Conservation (phyloP, 768 basidiomycete species). For the Termitomyces sp. region DNA sequence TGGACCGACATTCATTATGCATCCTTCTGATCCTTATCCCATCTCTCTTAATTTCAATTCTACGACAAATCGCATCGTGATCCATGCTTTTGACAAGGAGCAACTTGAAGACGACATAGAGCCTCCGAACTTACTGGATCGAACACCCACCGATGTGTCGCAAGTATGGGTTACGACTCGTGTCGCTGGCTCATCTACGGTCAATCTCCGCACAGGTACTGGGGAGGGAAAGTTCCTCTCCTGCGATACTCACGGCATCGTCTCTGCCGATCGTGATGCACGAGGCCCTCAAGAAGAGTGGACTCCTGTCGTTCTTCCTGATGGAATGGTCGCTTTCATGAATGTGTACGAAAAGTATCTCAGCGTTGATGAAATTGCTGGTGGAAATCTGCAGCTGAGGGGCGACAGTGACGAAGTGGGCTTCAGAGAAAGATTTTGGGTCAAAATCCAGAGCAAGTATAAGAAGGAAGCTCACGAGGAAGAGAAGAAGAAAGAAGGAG, state of each 20-base stretch:
- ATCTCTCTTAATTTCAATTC: conserved; percentile 76
- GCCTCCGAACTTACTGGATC: conserved; percentile 47
- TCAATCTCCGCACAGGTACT: conserved; percentile 84
- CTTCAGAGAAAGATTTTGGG: conserved; percentile 82
- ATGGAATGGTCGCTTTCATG: conserved; percentile 85
- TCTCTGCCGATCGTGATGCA: conserved; percentile 82
- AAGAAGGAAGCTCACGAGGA: conserved; percentile 79
- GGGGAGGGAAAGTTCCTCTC: conserved; percentile 90
- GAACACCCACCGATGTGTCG: conserved; percentile 73
- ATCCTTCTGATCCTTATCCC: conserved; percentile 76
- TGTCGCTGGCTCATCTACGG: conserved; percentile 75
- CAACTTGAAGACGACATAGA: conserved; percentile 42
- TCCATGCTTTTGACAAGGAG: conserved; percentile 60
- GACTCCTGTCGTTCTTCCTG: conserved; percentile 77
- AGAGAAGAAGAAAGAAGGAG: conserved; percentile 64
- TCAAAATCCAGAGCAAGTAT: conserved; percentile 87
- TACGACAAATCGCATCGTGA: conserved; percentile 66
- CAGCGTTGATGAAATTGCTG: conserved; percentile 80
- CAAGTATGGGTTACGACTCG: conserved; percentile 93
- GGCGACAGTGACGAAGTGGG: conserved; percentile 86
- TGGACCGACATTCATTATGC: conserved; percentile 82
- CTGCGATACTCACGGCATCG: conserved; percentile 80
- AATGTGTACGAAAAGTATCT: conserved; percentile 89
- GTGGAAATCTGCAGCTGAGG: conserved; percentile 70
- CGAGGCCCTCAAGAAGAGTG: conserved; percentile 93